Evolutionary conservation across 768 basidiomycete genomes (phyloP), one percentile per base, ranked within the genome.

Genomic region (Phanerochaete sordida): DNA sequence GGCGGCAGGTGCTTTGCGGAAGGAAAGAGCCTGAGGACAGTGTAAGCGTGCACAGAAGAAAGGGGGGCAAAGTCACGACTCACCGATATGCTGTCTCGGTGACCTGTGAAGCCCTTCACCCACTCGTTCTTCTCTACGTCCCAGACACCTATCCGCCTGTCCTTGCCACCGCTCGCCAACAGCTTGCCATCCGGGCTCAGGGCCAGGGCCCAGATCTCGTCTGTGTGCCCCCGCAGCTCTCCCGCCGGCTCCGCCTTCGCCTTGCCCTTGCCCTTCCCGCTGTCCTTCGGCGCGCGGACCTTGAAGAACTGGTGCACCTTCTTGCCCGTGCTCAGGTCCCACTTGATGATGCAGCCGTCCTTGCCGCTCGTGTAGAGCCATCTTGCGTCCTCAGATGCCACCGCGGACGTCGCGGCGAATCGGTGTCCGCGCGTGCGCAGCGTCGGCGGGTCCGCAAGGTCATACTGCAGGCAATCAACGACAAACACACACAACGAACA

Each of bases 301-400:
- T 93, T 93, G 69, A 84, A 78, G 67, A 88, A 83, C 1, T 81
- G 82, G 11, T 76, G 72, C 1, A 82, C 64, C 64, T 82, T 84
- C 70, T 82, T 80, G 9, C 91, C 91, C 0, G 82, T 83, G 11
- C 69, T 71, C 27, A 95, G 76, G 68, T 91, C 84, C 90, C 91
- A 94, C 72, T 93, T 91, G 57, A 88, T 81, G 69, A 99, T 92
- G 13, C 82, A 79, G 1, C 96, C 97, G 67, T 96, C 93, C 70
- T 99, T 99, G 9, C 90, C 90, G 0, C 94, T 77, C 0, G 93
- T 93, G 72, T 88, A 98, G n/a, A 98, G 81, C 68, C 82, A 84
- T 56, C 79, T 79, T 15, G 81, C 86, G 27, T 90, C 85, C 52
- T 88, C 83, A 1, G 92, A 87, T 1, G 88, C 84, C 24, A 89